These are phyloP conservation scores for Backusella sp. DNA, from an alignment of 192 early-diverging fungal genomes.

Conservation along the genomic window DNA sequence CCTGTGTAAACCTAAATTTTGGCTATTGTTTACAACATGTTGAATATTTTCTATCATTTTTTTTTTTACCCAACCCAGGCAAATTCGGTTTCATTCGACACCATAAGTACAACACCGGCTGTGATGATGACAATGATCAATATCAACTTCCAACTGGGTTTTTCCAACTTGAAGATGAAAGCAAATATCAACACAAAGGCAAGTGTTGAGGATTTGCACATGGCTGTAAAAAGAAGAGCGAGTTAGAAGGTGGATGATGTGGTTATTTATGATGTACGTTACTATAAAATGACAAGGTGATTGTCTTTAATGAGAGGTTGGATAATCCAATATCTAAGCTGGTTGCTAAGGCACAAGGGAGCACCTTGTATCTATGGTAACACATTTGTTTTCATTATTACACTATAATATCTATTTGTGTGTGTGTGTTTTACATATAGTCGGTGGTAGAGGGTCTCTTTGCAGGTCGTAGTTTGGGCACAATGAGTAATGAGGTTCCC, in stretches of 20 bases:
- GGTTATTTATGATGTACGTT: slow-evolving; percentile 9
- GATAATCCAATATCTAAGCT: slow-evolving; percentile 90
- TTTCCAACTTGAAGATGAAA: slow-evolving; percentile 84
- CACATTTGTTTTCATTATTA: no score
- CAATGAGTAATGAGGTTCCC: slow-evolving; percentile 48
- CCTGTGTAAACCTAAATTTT: slow-evolving; percentile 60
- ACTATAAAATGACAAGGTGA: slow-evolving; percentile 92
- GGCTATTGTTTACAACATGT: not conserved
- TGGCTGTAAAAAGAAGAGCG: slow-evolving; percentile 42
- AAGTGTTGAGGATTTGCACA: slow-evolving; percentile 78
- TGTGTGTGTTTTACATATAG: slow-evolving; percentile 38
- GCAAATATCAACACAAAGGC: slow-evolving; percentile 89
- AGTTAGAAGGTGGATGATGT: no score
- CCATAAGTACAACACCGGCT: slow-evolving; percentile 85
- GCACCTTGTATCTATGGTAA: slow-evolving; percentile 54
- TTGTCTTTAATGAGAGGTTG: slow-evolving; percentile 81
- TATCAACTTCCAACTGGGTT: slow-evolving; percentile 65
- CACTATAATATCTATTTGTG: no score
- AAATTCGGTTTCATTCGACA: slow-evolving; percentile 81
- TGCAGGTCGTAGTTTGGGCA: slow-evolving; percentile 63
- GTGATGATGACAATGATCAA: slow-evolving; percentile 79
- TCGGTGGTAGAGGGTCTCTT: slow-evolving; percentile 51
- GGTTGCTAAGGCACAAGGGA: slow-evolving; percentile 87
- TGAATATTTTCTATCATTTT: not conserved
- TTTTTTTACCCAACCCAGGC: slow-evolving; percentile 57